These are phyloP conservation scores for Nitzschia sp. DNA, from an alignment of 108 stramenopile species.

Conservation along the genomic window DNA sequence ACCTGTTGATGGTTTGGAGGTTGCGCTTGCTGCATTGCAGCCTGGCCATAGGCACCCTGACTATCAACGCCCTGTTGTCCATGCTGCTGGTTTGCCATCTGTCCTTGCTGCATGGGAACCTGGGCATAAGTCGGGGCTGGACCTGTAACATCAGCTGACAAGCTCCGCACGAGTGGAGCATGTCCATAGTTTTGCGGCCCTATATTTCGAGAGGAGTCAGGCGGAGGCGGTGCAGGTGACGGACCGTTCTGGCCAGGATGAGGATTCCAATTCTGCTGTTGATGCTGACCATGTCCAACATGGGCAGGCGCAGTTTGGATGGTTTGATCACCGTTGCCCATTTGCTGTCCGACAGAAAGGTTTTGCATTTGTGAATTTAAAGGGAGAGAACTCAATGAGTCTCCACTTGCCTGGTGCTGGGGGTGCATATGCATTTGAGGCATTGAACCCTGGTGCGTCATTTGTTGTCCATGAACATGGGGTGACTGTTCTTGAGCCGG, in stretches of 20 bases:
- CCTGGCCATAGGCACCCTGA: no score
- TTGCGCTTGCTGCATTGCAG: constrained; percentile 24
- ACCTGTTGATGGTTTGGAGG: constrained; percentile 15
- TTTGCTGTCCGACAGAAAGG: constrained; percentile 16
- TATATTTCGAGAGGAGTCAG: neutral
- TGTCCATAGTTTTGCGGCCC: neutral
- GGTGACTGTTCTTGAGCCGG: no score
- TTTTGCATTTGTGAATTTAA: constrained; percentile 3
- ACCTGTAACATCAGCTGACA: neutral
- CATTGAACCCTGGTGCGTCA: neutral
- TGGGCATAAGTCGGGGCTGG: constrained; percentile 4
- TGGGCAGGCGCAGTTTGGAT: neutral
- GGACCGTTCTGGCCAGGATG: neutral
- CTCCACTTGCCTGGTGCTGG: constrained; percentile 17
- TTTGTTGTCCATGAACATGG: constrained; percentile 28
- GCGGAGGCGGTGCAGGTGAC: neutral
- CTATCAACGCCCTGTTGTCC: constrained; percentile 21
- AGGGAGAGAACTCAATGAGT: constrained; percentile 22
- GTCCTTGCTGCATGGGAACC: constrained; percentile 21
- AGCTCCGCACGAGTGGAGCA: neutral
- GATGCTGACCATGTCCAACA: neutral
- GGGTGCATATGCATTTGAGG: constrained; percentile 10
- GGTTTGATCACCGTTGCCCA: constrained; percentile 6
- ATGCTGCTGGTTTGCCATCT: constrained; percentile 16
- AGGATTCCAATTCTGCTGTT: neutral